These are phyloP conservation scores for Epichloe amarillans DNA, from an alignment of 2,329 filamentous ascomycete genomes.

Conservation along the genomic window DNA sequence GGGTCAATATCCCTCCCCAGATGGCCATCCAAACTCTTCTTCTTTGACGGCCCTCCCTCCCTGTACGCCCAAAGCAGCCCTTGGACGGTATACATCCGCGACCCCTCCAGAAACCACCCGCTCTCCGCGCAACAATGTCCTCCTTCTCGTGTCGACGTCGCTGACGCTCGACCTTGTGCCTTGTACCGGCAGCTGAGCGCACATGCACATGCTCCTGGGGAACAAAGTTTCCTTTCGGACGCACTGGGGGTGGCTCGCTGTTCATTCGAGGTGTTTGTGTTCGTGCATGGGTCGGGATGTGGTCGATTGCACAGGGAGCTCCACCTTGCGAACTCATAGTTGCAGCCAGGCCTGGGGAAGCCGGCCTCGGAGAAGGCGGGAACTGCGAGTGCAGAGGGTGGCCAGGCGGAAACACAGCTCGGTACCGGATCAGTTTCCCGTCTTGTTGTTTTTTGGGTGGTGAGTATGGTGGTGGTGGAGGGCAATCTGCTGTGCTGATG, in stretches of 20 bases:
- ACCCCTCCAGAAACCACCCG: conserved; percentile 51
- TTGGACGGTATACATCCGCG: conserved; percentile 47
- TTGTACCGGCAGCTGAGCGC: conserved; percentile 24
- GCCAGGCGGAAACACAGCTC: conserved; percentile 43
- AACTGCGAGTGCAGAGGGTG: conserved; percentile 31
- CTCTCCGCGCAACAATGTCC: conserved; percentile 42
- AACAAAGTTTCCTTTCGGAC: conserved; percentile 31
- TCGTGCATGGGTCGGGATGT: conserved; percentile 27
- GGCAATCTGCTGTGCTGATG: conserved; percentile 21
- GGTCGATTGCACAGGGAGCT: conserved; percentile 44
- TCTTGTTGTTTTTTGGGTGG: conserved; percentile 25
- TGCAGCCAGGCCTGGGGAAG: conserved; percentile 50
- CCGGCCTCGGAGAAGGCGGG: conserved; percentile 46
- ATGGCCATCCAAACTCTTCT: conserved; percentile 46
- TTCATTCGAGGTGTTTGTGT: conserved; percentile 9
- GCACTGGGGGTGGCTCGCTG: conserved; percentile 24
- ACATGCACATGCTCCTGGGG: conserved; percentile 32
- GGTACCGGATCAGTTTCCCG: conserved; percentile 33
- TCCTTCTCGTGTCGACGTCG: conserved; percentile 51
- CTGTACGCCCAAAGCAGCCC: conserved; percentile 52
- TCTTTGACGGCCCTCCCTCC: conserved; percentile 49
- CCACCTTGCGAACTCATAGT: conserved; percentile 50
- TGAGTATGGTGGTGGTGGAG: conserved; percentile 39
- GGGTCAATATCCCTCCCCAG: conserved; percentile 33
- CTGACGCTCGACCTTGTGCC: conserved; percentile 34